Conservation (phyloP, 768 basidiomycete genomes). For the Polyporus arcularius region DNA sequence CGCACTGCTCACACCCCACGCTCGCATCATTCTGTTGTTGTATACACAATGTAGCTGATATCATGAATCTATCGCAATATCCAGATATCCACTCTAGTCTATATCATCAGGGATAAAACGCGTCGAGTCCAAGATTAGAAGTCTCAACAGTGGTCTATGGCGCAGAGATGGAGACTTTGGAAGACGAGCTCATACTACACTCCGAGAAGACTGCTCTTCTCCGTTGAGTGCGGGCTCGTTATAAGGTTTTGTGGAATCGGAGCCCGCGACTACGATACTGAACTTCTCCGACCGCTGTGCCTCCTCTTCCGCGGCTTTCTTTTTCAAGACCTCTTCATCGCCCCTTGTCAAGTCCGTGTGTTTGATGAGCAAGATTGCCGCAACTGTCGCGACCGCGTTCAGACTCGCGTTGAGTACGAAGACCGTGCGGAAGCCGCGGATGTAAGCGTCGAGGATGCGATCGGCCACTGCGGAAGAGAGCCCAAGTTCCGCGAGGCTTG, state of each 20-base stretch:
- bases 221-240: neutral
- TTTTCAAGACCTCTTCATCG: constrained; percentile 55
- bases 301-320: constrained; percentile 34
- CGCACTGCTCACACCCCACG: neutral
- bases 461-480: constrained; percentile 40
- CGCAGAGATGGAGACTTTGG: no score
- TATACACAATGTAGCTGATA: no score
- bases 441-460: constrained; percentile 53
- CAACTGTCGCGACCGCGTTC: constrained; percentile 53
- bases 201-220: no score
- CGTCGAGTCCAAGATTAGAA: no score
- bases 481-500: constrained; percentile 23
- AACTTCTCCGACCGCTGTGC: constrained; percentile 16
- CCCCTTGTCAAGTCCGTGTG: constrained; percentile 58
- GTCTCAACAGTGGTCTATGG: no score
- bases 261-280: neutral
- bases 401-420: constrained; percentile 64
- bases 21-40: no score
- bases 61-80: no score
- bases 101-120: no score
- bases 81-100: no score
- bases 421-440: constrained; percentile 54
- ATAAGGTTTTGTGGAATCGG: neutral
- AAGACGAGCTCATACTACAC: no score
- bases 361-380: constrained; percentile 60